Conservation (phyloP, 768 basidiomycete species). For the Lactifluus volemus region DNA sequence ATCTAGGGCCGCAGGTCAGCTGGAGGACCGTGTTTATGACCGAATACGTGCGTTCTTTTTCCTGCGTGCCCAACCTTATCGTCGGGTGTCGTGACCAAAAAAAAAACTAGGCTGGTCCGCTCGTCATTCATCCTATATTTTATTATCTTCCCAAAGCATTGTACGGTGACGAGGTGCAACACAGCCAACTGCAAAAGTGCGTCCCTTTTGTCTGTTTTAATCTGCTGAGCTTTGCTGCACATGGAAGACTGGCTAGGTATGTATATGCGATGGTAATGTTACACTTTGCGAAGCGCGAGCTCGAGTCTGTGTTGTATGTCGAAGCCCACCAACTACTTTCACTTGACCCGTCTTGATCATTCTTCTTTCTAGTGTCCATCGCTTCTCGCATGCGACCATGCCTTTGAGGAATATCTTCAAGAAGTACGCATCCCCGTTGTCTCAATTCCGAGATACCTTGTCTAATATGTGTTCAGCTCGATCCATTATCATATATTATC, state of each 20-base stretch:
- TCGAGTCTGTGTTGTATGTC: slow-evolving; percentile 83
- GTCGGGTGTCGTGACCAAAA: neutral
- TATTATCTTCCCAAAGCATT: slow-evolving; percentile 62
- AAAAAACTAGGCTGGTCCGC: slow-evolving; percentile 60
- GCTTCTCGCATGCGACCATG: slow-evolving; percentile 94
- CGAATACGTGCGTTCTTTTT: slow-evolving; percentile 73
- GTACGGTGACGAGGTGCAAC: slow-evolving; percentile 62
- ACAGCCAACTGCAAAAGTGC: slow-evolving; percentile 72
- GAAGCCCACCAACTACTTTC: neutral
- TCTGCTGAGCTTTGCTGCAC: neutral
- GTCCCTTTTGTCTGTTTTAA: slow-evolving; percentile 16
- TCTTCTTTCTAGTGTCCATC: slow-evolving; percentile 59
- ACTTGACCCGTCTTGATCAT: neutral
- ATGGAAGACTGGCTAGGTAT: slow-evolving; percentile 34
- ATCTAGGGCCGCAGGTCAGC: slow-evolving; percentile 81
- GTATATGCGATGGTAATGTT: slow-evolving; percentile 68
- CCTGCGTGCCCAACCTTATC: neutral
- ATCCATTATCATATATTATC: slow-evolving; percentile 81
- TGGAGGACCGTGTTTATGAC: slow-evolving; percentile 86
- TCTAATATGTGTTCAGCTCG: slow-evolving; percentile 46
- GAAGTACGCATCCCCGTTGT: slow-evolving; percentile 48
- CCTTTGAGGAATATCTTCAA: slow-evolving; percentile 78
- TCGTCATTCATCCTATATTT: slow-evolving; percentile 81
- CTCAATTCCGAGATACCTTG: neutral
- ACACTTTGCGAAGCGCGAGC: slow-evolving; percentile 87